A percentile compares a stretch with the other conserved stretches of the same genome.
phyloP scores from a whole-genome alignment of 768 basidiomycete genomes.

The Daedalea quercina region DNA sequence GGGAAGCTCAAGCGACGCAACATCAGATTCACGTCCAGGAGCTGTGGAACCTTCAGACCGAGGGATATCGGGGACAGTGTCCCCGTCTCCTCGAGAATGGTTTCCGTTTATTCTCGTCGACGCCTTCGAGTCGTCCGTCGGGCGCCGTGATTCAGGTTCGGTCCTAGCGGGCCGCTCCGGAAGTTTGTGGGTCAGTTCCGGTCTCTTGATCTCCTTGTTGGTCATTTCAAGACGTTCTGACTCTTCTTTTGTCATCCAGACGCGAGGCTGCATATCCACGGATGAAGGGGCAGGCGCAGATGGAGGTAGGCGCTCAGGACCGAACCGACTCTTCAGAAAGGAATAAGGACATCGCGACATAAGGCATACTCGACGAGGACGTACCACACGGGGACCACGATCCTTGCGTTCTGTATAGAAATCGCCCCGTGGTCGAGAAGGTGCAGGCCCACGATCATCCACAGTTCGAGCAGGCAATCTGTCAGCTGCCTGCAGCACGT shows the following conservation, averaged over 20 bases:
- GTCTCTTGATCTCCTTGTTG: not conserved
- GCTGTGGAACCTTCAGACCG: not conserved
- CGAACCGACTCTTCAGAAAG: constrained; percentile 12
- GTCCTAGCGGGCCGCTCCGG: not conserved
- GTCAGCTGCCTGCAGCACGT: too few species aligned
- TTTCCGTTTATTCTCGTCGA: too few species aligned
- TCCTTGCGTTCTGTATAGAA: not conserved
- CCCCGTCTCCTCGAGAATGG: too few species aligned
- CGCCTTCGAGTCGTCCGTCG: too few species aligned
- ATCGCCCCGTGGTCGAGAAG: constrained; percentile 3
- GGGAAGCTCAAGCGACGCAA: not conserved
- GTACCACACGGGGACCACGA: constrained; percentile 6
- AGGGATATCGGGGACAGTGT: too few species aligned
- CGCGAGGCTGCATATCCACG: constrained; percentile 7
- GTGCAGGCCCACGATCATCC: not conserved
- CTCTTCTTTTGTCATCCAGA: constrained; percentile 20
- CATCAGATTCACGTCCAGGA: not conserved
- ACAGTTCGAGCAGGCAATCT: too few species aligned
- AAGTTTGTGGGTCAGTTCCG: not conserved
- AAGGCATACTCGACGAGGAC: not conserved
- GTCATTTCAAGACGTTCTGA: constrained; percentile 2
- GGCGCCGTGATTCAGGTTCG: too few species aligned
- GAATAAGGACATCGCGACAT: too few species aligned
- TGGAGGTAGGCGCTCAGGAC: not conserved
- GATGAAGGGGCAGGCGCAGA: not conserved